Conservation (phyloP, 257 asterid species). For the Solanum paucissectum region DNA sequence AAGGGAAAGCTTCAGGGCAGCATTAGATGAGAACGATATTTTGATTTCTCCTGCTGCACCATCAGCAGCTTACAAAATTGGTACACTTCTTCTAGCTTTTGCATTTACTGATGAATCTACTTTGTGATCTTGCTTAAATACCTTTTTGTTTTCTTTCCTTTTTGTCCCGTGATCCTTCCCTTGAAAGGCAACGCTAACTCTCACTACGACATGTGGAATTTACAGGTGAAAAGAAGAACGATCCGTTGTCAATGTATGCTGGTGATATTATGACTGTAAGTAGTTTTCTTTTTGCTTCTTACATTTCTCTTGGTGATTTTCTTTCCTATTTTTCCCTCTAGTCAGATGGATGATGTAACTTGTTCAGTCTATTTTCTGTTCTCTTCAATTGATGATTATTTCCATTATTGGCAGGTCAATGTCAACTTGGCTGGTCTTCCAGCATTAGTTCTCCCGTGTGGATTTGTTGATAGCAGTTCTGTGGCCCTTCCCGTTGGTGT, state of each 20-base stretch:
- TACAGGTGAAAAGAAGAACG: constrained; percentile 97
- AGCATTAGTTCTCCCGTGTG: constrained; percentile 97
- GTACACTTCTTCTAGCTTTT: constrained; percentile 22
- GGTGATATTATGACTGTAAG: constrained; percentile 99
- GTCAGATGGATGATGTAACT: neutral
- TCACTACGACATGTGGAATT: constrained; percentile 4
- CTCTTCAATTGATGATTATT: neutral
- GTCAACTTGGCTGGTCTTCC: constrained; percentile 98
- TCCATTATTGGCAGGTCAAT: constrained; percentile 51
- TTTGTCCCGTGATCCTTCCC: neutral
- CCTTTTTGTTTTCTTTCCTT: neutral
- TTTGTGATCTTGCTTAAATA: neutral
- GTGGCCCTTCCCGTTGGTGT: constrained; percentile 67
- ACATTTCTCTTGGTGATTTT: neutral
- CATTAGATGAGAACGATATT: constrained; percentile 68
- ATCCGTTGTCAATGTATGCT: constrained; percentile 97
- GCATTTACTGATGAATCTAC: neutral
- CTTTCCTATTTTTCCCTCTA: neutral
- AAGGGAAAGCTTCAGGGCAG: constrained; percentile 62
- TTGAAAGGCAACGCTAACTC: neutral
- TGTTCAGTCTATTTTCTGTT: neutral
- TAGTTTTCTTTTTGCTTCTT: neutral
- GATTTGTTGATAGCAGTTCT: constrained; percentile 51
- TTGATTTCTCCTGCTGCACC: constrained; percentile 96
- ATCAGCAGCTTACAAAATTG: constrained; percentile 81